phyloP scores from a whole-genome alignment of 2,329 filamentous ascomycete genomes.

The Aspergillus costaricaensis region DNA sequence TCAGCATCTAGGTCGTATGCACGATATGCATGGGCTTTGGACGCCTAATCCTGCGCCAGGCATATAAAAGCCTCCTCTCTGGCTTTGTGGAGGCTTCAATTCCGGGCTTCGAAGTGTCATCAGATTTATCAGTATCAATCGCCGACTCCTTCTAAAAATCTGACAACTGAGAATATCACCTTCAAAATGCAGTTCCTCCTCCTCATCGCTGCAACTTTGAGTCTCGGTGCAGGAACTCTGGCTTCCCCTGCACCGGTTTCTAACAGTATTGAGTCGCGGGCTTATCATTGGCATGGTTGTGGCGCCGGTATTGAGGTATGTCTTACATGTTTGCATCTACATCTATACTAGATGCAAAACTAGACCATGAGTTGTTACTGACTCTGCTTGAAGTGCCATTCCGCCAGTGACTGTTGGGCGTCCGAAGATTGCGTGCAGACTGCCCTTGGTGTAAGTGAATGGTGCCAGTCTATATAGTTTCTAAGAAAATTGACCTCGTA shows the following conservation, averaged over 20 bases:
- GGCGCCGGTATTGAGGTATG: neutral
- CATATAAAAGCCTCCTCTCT: neutral
- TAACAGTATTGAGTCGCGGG: neutral
- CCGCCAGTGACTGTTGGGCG: neutral
- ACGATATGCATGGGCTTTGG: neutral
- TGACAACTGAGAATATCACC: neutral
- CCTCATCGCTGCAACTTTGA: neutral
- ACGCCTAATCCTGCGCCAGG: neutral
- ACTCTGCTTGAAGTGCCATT: neutral
- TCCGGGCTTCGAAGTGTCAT: neutral
- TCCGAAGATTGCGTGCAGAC: neutral
- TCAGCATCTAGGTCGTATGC: neutral
- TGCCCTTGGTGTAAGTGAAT: neutral
- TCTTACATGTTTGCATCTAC: neutral
- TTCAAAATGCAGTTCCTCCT: constrained; percentile 2
- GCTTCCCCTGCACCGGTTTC: neutral
- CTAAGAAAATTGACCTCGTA: neutral
- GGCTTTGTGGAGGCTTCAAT: neutral
- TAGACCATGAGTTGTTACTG: neutral
- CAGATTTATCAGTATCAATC: neutral
- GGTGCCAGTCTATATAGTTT: neutral
- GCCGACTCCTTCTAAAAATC: too few relatives aligned
- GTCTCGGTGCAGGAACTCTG: neutral
- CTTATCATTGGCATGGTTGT: constrained; percentile 4
- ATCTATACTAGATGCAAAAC: neutral